A percentile compares a stretch with the other conserved stretches of the same genome.
These are phyloP conservation scores for Candida takata DNA, from an alignment of 805 yeast species.

Conservation along the genomic window DNA sequence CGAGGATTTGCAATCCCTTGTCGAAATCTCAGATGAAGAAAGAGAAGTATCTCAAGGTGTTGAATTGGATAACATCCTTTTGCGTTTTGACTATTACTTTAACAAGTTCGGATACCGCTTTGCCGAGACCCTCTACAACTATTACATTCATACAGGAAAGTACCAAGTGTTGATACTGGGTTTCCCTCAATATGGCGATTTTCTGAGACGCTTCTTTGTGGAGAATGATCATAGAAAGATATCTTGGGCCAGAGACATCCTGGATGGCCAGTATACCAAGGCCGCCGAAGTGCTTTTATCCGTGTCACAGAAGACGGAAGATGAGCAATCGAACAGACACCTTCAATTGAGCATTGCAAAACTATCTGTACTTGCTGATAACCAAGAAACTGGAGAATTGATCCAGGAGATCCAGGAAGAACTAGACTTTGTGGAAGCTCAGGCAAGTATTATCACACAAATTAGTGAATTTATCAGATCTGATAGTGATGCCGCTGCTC, in stretches of 20 bases:
- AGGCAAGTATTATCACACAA: slow-evolving; percentile 31
- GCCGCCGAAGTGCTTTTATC: slow-evolving; percentile 45
- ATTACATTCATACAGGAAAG: slow-evolving; percentile 47
- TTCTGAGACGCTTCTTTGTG: slow-evolving; percentile 45
- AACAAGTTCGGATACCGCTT: slow-evolving; percentile 59
- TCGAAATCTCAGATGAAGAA: slow-evolving; percentile 41
- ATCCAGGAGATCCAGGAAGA: slow-evolving; percentile 43
- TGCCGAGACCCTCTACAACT: slow-evolving; percentile 56
- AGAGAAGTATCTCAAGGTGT: slow-evolving; percentile 24
- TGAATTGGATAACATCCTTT: slow-evolving; percentile 12
- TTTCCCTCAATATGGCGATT: slow-evolving; percentile 45
- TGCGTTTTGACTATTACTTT: slow-evolving; percentile 44
- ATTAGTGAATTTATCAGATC: slow-evolving; percentile 24
- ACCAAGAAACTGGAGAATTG: slow-evolving; percentile 19
- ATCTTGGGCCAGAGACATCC: slow-evolving; percentile 67
- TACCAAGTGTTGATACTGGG: slow-evolving; percentile 47
- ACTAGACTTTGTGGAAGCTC: slow-evolving; percentile 43
- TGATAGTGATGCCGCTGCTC: slow-evolving; percentile 24
- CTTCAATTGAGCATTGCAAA: slow-evolving; percentile 68
- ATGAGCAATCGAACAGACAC: slow-evolving; percentile 39
- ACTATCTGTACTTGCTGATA: slow-evolving; percentile 39
- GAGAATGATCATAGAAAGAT: slow-evolving; percentile 43
- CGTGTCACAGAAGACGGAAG: slow-evolving; percentile 36
- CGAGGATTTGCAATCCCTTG: slow-evolving; percentile 58
- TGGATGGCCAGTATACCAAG: slow-evolving; percentile 39